Evolutionary conservation across 768 basidiomycete genomes (phyloP), one percentile per base, ranked within the genome.

Genomic region (Lentinula detonsa): DNA sequence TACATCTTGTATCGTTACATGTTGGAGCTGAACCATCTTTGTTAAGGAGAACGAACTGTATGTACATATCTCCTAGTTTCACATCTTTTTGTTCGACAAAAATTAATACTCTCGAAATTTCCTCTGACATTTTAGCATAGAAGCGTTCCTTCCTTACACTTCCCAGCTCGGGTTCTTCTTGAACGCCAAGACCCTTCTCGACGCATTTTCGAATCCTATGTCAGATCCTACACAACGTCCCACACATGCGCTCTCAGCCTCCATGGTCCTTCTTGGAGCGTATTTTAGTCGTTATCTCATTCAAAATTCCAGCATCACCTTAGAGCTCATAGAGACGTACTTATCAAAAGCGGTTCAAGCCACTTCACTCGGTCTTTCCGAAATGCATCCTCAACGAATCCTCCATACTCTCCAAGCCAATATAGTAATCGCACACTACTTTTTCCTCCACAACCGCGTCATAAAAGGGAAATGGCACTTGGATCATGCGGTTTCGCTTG

Each of bases 391-490:
- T 57, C 64, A 68, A 7, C 35, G 28, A 61, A 68, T 73, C 23
- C 62, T 77, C 16, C 68, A 73, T 15, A 62, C 73, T 31, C 57
- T 77, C 16, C 75, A 76, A 46, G 64, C 72, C 1, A 70, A 79
- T 31, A 66, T 81, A 2, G 68, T 82, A 23, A 65, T 83, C 37
- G 68, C 76, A 1, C 70, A 72, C 54, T 79, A 77, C 62, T 76
- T 81, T 65, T 75, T 78, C 59, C 68, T 71, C 35, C 67, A 70
- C 21, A 74, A 73, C 37, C 71, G 80, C n/a, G 56, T 67, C 6
- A 64, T 78, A 2, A 79, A 78, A 39, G 81, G 77, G 4, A 71
- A 69, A 55, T 79, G 78, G 61, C 70, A 70, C 49, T 71, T 71
- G 52, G 71, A 73, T 60, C 71, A 76, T 0, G 71, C 78, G 31